Conservation (phyloP, 345 rosid genomes). For the Linum tenue region DNA sequence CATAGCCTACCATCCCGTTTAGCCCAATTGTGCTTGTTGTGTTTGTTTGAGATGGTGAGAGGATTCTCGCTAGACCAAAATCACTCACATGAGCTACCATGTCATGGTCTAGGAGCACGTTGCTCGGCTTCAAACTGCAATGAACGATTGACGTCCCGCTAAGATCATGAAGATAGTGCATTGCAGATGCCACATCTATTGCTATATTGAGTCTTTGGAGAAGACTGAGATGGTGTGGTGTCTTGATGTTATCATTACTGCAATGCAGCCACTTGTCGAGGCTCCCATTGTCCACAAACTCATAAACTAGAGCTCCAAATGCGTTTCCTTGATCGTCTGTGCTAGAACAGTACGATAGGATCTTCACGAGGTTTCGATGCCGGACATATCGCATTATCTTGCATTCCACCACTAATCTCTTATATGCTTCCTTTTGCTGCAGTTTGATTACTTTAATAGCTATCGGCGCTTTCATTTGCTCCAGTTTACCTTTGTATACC, state of each 20-base stretch:
- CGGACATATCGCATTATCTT: conserved; percentile 7
- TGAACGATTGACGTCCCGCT: neutral
- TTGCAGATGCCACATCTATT: conserved; percentile 10
- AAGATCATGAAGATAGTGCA: conserved; percentile 8
- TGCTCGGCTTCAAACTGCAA: conserved; percentile 2
- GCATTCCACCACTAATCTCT: conserved; percentile 15
- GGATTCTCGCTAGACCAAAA: conserved; percentile 9
- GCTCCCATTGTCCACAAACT: conserved; percentile 16
- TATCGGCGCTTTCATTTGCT: neutral
- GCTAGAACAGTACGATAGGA: neutral
- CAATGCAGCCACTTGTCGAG: conserved; percentile 14
- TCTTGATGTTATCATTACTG: neutral
- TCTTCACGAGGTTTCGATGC: conserved; percentile 10
- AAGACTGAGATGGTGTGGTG: neutral
- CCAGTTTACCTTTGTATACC: conserved; percentile 10
- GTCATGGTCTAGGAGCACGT: conserved; percentile 8
- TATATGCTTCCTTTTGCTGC: conserved; percentile 7
- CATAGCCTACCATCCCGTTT: conserved; percentile 11
- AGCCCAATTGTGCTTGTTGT: neutral
- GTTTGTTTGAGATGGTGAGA: neutral
- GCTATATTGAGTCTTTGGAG: conserved; percentile 7
- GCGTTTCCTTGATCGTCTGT: conserved; percentile 6
- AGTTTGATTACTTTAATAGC: conserved; percentile 17
- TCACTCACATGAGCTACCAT: conserved; percentile 14
- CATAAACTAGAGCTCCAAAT: conserved; percentile 16